These are phyloP conservation scores for Panaeolus papilionaceus DNA, from an alignment of 768 basidiomycete species.

Conservation along the genomic window DNA sequence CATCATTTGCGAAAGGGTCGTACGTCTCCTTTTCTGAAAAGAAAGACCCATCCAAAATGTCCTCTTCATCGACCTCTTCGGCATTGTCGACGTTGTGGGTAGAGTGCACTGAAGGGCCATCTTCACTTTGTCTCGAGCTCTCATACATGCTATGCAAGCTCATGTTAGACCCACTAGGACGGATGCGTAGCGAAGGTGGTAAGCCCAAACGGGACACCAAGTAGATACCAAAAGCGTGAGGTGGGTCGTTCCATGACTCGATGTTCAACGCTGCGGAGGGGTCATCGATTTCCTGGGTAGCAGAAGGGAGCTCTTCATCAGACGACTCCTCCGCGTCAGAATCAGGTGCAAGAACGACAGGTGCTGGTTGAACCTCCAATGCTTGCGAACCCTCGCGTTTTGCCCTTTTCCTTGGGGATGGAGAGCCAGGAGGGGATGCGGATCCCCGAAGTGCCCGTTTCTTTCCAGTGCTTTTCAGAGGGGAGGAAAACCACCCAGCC, in stretches of 20 bases:
- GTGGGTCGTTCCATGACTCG: constrained; percentile 38
- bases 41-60: constrained; percentile 28
- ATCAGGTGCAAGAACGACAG: background rate
- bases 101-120: background rate
- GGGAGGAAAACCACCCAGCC: constrained; percentile 6
- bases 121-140: background rate
- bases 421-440: constrained; percentile 17
- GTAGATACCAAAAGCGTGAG: constrained; percentile 37
- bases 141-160: background rate
- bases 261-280: constrained; percentile 24
- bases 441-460: background rate
- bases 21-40: constrained; percentile 20
- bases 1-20: constrained; percentile 31
- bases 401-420: constrained; percentile 12
- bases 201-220: constrained; percentile 33
- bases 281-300: constrained; percentile 25
- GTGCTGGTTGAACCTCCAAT: background rate
- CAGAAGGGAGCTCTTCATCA: constrained; percentile 25
- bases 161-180: background rate
- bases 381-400: background rate
- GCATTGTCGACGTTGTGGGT: background rate
- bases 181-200: constrained; percentile 16
- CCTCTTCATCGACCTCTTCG: constrained; percentile 23
- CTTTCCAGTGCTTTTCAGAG: constrained; percentile 16
- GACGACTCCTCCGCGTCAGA: constrained; percentile 1